Evolutionary conservation across 2,329 filamentous ascomycete species (phyloP), one percentile per base, ranked within the genome.

Genomic region (Escovopsis sp.): DNA sequence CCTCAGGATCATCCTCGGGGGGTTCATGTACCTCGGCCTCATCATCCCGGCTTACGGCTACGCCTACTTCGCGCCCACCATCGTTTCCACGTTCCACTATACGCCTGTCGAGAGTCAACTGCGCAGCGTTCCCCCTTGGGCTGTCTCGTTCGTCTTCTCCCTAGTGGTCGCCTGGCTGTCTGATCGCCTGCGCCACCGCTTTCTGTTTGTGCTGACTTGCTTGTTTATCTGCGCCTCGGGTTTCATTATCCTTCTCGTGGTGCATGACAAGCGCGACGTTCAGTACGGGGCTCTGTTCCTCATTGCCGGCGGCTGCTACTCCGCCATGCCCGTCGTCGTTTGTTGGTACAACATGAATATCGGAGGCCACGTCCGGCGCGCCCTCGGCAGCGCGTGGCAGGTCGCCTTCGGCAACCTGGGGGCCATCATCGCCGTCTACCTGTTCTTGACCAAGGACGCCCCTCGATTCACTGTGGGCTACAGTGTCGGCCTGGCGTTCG

Each of bases 271-370:
- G 52, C 62, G 60, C 1, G 42, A 67, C 11, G 58, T 83, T 6
- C 70, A 90, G 53, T 94, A 94, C 48, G 79, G 65, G 0, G 82
- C 79, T 0, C 67, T 94, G 0, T 93, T 92, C 62, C 62, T 94
- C 23, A 73, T 92, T 34, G 79, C 82, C 2, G 76, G 76, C 60
- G 84, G 84, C 34, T 70, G 72, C 0, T 94, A 92, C 57, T 76
- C 75, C 1, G 83, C 86, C n/a, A 87, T 94, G 79, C 86, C 88
- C 0, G 76, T 94, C 21, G 73, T 86, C 30, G 71, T 86, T 7
- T 86, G 79, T 53, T 87, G 81, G 80, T 86, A 79, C 55, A 79
- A 78, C 46, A 84, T 85, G 72, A 87, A 86, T 46, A 61, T 85
- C 1, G 73, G 73, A 2, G 80, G 79, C 0, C 81, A 86, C 50